Base-by-base conservation (phyloP, 495 filamentous ascomycete genomes). In the Stereocaulon alpinum region DNA sequence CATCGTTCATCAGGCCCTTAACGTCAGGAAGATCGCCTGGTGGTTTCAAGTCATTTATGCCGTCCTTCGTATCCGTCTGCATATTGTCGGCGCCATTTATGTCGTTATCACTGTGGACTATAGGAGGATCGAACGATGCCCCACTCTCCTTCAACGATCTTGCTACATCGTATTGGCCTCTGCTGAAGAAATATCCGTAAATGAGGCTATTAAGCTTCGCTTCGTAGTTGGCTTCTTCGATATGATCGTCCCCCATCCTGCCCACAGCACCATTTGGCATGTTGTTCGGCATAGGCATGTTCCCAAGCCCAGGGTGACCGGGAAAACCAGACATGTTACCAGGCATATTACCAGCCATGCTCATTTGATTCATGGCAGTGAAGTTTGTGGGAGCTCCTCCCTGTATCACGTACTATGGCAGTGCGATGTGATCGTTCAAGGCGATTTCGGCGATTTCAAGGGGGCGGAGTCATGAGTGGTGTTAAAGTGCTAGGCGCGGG, bases 181-280 rank as follows among this genome's bases (percentile, higher is more conserved):
- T 86, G 67, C 86, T 86, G 42, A 95, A 72, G 58, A 98, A 91
- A 70, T 97, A 96, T 66, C 96, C 91, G 76, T 97, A 97, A 60
- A 98, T 98, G 69, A 92, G 95, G 3, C 90, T 95, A 74, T 97
- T 94, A 32, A 97, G 83, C 66, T 75, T 75, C n/a, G 61, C 62
- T 42, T 81, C 77, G 64, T 73, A 74, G 32, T 68, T 66, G 42
- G 67, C 50, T 24, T 65, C 62, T 45, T 65, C 66, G 22, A 64
- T 59, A 53, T 76, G 67, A 70, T 78, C 70, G 71, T 71, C 62
- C 61, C 67, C 61, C 62, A 70, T 58, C 76, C 77, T 59, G 68
- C 74, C 66, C 72, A 76, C 71, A 70, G 74, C 66, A 72, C 74
- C 68, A 69, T 74, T 65, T 6, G 75, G 77, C 66, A 82, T 81